phyloP scores from a whole-genome alignment of 2,329 filamentous ascomycete species.

The Paraphaeosphaeria minitans region DNA sequence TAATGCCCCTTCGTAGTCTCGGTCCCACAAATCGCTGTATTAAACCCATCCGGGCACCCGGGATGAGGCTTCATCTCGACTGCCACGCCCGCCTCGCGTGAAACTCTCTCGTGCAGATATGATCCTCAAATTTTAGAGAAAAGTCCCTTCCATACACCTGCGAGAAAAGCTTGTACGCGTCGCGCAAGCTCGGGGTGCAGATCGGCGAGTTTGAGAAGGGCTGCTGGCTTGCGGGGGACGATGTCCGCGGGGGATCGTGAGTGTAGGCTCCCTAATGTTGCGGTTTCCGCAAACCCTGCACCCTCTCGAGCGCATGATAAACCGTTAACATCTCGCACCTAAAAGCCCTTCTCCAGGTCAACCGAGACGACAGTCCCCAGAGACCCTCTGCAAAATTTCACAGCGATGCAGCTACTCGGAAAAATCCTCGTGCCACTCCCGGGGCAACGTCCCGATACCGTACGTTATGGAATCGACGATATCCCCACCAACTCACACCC shows the following conservation, averaged over 20 bases:
- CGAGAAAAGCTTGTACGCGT: neutral
- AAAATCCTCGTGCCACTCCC: neutral
- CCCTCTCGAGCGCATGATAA: too few species aligned
- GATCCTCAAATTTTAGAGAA: neutral
- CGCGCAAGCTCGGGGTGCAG: too few species aligned
- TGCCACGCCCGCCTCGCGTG: neutral
- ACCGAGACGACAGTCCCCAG: neutral
- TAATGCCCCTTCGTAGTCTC: too few species aligned
- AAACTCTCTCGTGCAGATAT: neutral
- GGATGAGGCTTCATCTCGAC: neutral
- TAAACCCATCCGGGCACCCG: neutral
- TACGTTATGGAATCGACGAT: too few species aligned
- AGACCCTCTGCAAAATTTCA: neutral
- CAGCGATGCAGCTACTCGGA: neutral
- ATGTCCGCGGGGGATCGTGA: too few species aligned
- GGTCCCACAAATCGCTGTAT: too few species aligned
- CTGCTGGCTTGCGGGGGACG: too few species aligned
- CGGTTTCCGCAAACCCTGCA: too few species aligned
- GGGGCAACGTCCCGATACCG: neutral
- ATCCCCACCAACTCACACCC: too few species aligned
- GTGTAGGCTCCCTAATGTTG: too few species aligned
- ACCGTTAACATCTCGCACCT: neutral
- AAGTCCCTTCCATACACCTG: neutral
- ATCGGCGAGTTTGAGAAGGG: too few species aligned
- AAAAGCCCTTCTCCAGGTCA: neutral